Base-by-base conservation (phyloP, 345 rosid genomes). In the Euclidium syriacum region DNA sequence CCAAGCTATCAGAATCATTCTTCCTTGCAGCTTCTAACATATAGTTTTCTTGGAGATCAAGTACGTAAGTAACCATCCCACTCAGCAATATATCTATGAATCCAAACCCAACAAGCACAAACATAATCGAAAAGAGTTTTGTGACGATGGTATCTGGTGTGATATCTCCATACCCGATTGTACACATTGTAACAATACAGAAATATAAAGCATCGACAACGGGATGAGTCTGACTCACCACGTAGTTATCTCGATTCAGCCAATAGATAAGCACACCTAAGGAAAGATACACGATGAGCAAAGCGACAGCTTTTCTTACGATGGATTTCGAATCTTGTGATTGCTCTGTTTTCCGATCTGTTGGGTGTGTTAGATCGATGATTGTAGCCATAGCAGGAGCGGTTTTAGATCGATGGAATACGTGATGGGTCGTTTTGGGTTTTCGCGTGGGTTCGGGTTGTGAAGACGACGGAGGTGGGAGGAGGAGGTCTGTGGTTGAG, bases 161-260 rank as follows among this genome's bases (percentile, higher is more conserved):
- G 5, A 94, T 94, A 55, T 94, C 99, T 41, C 97, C 97, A 50
- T 87, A 94, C 11, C 96, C 97, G 39, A 92, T 89, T 0, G 98
- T 92, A 70, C 98, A 92, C 95, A 92, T 85, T 3, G 98, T 92
- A 1, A 92, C 97, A 15, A 87, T 81, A 62, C 96, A 87, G 62
- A 94, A 94, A 71, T 87, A 94, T 51, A 94, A 62, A 5, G 90
- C 97, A 68, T 87, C 99, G 52, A 87, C 90, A n/a, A 90, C 78
- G 0, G 96, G 99, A 47, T 92, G 91, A 25, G 96, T 94, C 66
- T 81, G 75, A 11, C 15, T 53, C 3, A 75, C 91, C 1, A 64
- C 6, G 60, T 82, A 94, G 38, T 60, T 48, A 39, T 81, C 73
- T 30, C 88, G 77, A 65, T 79, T 83, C 59, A 72, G 22, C 78